Evolutionary conservation across 2,329 filamentous ascomycete genomes (phyloP).

Genomic region (Fusarium sp.): DNA sequence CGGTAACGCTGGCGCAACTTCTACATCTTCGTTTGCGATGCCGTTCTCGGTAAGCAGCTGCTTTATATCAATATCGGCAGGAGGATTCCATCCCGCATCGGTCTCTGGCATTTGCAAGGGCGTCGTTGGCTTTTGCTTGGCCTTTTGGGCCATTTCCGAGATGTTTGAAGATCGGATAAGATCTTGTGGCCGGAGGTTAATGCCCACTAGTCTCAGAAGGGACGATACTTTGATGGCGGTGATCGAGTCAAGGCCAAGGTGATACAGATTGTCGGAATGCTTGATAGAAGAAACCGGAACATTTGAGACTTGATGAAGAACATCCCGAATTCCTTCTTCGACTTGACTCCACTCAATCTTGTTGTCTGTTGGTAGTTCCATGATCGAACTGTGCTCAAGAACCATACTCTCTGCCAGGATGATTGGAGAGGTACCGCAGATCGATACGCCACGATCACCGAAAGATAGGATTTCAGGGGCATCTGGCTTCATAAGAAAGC

Average conservation of each 20-base stretch:
- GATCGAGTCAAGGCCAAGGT: constrained; percentile 91
- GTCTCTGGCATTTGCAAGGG: neutral
- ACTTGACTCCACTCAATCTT: constrained; percentile 50
- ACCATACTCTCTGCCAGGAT: constrained; percentile 1
- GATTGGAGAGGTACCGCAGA: constrained; percentile 70
- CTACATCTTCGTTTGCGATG: constrained; percentile 60
- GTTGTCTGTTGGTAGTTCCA: neutral
- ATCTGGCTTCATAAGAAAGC: constrained; percentile 63
- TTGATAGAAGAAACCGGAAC: constrained; percentile 68
- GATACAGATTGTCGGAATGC: constrained; percentile 76
- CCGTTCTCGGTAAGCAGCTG: constrained; percentile 55
- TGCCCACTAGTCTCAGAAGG: constrained; percentile 71
- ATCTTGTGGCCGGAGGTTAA: constrained; percentile 76
- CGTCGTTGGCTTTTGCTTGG: neutral
- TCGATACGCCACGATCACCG: constrained; percentile 62
- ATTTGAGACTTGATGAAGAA: constrained; percentile 70
- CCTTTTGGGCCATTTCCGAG: constrained; percentile 66
- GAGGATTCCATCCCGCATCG: constrained; percentile 45
- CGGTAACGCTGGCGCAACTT: constrained; percentile 77
- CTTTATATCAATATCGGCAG: constrained; percentile 55
- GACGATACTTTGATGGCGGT: constrained; percentile 86
- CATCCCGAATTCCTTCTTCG: constrained; percentile 57
- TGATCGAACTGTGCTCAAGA: neutral
- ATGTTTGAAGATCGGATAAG: constrained; percentile 76
- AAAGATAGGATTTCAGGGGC: constrained; percentile 67